Evolutionary conservation across 2,329 filamentous ascomycete genomes (phyloP), one percentile per base, ranked within the genome.

Genomic region (Sarocladiaceae sp.): DNA sequence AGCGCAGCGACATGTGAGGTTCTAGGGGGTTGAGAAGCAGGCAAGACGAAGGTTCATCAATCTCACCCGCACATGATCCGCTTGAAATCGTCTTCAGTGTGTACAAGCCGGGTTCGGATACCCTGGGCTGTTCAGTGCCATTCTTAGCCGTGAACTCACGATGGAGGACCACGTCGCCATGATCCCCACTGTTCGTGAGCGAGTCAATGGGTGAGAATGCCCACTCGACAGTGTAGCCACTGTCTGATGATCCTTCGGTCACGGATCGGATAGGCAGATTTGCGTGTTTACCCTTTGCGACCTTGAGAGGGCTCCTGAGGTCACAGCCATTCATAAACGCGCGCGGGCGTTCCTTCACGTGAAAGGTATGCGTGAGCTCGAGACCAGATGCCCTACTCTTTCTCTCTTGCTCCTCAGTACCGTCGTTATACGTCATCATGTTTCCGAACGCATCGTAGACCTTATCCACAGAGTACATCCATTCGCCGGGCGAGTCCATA

Each of bases 41-140:
- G 66, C 93, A 97, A n/a, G 92, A 94, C 2, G 93, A 89, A 25
- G 94, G 94, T 66, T 99, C 94, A 57, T 93, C 79, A 4, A 99
- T 84, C 60, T 97, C 92, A 42, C 94, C 94, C 29, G 83, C 77
- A 64, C 94, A 99, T 55, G 84, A 87, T 22, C 88, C 84, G 52
- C 89, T 95, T 1, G 85, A 83, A 7, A 97, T 82, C 13, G 88
- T 83, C 57, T 84, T 87, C 53, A 99, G 70, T 1, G 87, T 93
- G 70, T 99, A 99, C 23, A 97, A 79, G 46, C 95, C 94, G 25
- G 90, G 83, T 29, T 86, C 82, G 23, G 82, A 83, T 53, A 97
- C 89, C 13, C 69, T 71, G 2, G 90, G 86, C 54, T 78, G 77
- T 52, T 90, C 81, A 37, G 79, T 72, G 4, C 79, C 74, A 54